A percentile compares a stretch with the other conserved stretches of the same genome.
These are phyloP conservation scores for Hemileia vastatrix DNA, from an alignment of 1,284 basidiomycete species.

Conservation along the genomic window DNA sequence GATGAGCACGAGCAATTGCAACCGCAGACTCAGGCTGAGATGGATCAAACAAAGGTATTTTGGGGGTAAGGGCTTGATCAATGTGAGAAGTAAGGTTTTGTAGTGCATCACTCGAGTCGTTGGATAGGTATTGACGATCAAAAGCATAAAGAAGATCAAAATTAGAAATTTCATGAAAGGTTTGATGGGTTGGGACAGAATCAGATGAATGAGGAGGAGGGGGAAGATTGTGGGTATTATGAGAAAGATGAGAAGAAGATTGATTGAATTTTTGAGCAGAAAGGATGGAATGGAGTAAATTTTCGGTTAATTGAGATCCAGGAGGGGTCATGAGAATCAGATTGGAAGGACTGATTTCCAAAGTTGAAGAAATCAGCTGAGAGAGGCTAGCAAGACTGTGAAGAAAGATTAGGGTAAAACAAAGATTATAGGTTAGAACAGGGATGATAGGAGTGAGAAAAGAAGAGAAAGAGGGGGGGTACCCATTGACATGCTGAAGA, in stretches of 20 bases:
- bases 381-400: constrained; percentile 9
- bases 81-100: background rate
- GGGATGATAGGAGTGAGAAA: background rate
- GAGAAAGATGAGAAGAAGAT: background rate
- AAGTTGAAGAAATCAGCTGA: constrained; percentile 3
- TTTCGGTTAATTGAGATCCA: constrained; percentile 18
- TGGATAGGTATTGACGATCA: constrained; percentile 15
- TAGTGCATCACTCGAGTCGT: constrained; percentile 9
- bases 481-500: constrained; percentile 5
- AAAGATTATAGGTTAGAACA: background rate
- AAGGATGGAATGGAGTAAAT: constrained; percentile 14
- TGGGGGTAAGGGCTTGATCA: constrained; percentile 10
- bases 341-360: constrained; percentile 7
- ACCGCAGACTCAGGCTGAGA: background rate
- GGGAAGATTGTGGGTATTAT: background rate
- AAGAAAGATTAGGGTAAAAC: background rate
- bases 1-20: constrained; percentile 1
- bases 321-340: constrained; percentile 19
- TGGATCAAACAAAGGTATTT: background rate
- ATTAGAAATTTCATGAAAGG: background rate
- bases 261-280: background rate
- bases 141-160: constrained; percentile 18
- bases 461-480: background rate
- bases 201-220: background rate
- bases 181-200: background rate